Base-by-base conservation (phyloP, 2,329 filamentous ascomycete genomes). In the Claviceps pusilla region DNA sequence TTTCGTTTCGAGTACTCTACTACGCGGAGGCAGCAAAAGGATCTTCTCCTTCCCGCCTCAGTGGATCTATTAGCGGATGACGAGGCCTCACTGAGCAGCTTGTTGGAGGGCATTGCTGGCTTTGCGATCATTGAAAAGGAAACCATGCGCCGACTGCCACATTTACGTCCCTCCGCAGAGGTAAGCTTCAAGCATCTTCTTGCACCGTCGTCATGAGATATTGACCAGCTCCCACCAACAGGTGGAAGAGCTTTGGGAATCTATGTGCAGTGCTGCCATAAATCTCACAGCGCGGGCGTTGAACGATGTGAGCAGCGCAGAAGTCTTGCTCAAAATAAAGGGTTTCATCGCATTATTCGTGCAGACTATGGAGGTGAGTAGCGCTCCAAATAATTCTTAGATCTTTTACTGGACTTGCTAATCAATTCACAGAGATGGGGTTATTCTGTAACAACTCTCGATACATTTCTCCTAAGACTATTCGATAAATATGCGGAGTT, bases 181-280 rank as follows among this genome's bases (percentile, higher is more conserved):
- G 90, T 91, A 68, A 68, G 80, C 64, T 37, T 42, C 47, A 37
- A 14, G 29, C 50, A n/a, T 37, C 29, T 10, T 3, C n/a, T 41
- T 19, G 4, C 12, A 3, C 14, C 28, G 19, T 48, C 14, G 6
- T 41, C 14, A 24, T 7, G 43, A 16, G 43, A 16, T 45, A 41
- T 19, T 14, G 14, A 45, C 16, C 45, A 35, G 16, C 16, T 33
- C 9, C 45, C 7, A 24, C 14, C n/a, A 19, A 29, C 57, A 90
- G 86, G 83, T 96, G n/a, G 93, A 98, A 64, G 93, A 97, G 69
- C 74, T 98, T 2, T 98, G 93, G 93, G 91, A 97, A 63, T 96
- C 90, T 0, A 93, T 97, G 87, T 97, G 91, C 65, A 87, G 90
- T 63, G 83, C 85, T 48, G 85, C 88, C 0, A 89, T 97, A 60